Evolutionary conservation across 2,329 filamentous ascomycete species (phyloP).

Genomic region (Uncinocarpus reesii): DNA sequence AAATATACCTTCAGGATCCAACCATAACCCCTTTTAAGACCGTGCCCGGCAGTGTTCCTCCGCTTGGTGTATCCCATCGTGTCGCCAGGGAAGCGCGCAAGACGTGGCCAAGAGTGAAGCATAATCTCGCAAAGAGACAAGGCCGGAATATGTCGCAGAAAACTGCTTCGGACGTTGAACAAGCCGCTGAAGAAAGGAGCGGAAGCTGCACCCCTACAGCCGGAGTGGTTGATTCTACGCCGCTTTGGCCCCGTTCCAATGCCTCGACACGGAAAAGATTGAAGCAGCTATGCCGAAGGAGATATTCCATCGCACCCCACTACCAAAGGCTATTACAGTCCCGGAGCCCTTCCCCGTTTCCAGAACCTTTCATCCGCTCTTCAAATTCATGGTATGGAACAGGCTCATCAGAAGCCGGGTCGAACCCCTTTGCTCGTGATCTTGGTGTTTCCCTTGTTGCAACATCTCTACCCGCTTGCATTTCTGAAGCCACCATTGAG

Average conservation of each 20-base stretch:
- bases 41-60: slow-evolving; percentile 52
- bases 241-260: slow-evolving; percentile 48
- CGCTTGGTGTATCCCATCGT: slow-evolving; percentile 53
- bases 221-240: slow-evolving; percentile 24
- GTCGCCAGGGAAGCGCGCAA: slow-evolving; percentile 52
- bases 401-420: slow-evolving; percentile 18
- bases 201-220: slow-evolving; percentile 42
- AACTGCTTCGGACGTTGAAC: slow-evolving; percentile 1
- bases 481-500: slow-evolving; percentile 24
- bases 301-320: slow-evolving; percentile 52
- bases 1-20: slow-evolving; percentile 55
- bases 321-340: slow-evolving; percentile 53
- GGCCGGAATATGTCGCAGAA: slow-evolving; percentile 7
- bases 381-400: slow-evolving; percentile 22
- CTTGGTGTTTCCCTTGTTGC: slow-evolving; percentile 37
- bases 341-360: slow-evolving; percentile 51
- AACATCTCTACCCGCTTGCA: slow-evolving; percentile 31
- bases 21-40: slow-evolving; percentile 58
- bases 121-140: slow-evolving; percentile 19
- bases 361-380: slow-evolving; percentile 28
- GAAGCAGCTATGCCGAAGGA: slow-evolving; percentile 50
- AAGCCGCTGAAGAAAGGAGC: slow-evolving; percentile 25
- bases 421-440: slow-evolving; percentile 35
- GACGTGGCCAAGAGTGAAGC: slow-evolving; percentile 46
- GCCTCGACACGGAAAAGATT: slow-evolving; percentile 49